Base-by-base conservation (phyloP, 768 basidiomycete species). In the Rhizopogon vesiculosus region DNA sequence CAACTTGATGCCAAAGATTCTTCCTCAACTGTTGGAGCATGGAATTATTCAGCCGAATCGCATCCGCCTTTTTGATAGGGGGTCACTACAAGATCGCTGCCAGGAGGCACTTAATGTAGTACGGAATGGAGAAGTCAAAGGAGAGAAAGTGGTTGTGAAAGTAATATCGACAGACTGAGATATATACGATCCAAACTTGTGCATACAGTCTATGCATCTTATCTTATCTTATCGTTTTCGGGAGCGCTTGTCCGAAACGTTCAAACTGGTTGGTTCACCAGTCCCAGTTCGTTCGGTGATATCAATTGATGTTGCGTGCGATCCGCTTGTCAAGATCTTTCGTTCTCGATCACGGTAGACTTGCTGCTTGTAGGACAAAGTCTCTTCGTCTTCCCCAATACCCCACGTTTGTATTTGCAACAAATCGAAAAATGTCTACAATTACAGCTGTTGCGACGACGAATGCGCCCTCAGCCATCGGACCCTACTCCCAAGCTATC, bases 401-500 rank as follows among this genome's bases (percentile, higher is more conserved):
- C 33, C 46, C 18, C 15, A 15, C 46, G 35, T 22, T 16, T 35
- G 8, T 18, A 15, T 18, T 48, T 8, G 7, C 18, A 48, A 48
- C 7, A 22, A 15, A 35, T 8, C 46, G 7, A 48, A 7, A 35
- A 59, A 48, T 48, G 46, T 35, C 46, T 35, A 61, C 48, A 28
- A 59, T 42, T n/a, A 39, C 48, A 18, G 4, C 51, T 13, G 28
- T 49, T 18, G 54, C 35, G 46, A 51, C 51, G n/a, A 16, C 45
- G 7, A 51, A 54, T 53, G 90, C 91, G 5, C 83, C 91, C 1
- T 78, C 83, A 16, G 90, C 91, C 0, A 83, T 93, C 57, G 91
- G 91, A 0, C 93, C 93, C 33, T 96, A 96, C 74, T 85, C 84
- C 1, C 90, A 96, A 74, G 95, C 86, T 4, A 82, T 95, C 73